These are phyloP conservation scores for Stereum hirsutum DNA, from an alignment of 1,284 basidiomycete species.

Conservation along the genomic window DNA sequence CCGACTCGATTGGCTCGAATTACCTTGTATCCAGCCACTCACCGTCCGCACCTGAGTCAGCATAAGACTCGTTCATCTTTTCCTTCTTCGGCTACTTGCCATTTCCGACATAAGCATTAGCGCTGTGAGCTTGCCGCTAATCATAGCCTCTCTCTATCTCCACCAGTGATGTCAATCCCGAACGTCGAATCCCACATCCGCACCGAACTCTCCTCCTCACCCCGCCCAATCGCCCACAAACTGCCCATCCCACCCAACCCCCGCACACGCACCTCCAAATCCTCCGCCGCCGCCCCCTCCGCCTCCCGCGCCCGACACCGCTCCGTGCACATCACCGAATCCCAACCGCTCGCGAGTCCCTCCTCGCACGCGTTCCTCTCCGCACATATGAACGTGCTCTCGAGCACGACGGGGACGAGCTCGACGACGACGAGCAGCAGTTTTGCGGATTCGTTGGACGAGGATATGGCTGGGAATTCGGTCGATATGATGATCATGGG, in stretches of 20 bases:
- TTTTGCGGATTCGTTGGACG: slow-evolving; percentile 16
- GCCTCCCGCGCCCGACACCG: slow-evolving; percentile 11
- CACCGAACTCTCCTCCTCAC: slow-evolving; percentile 53
- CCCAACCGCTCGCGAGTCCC: slow-evolving; percentile 54
- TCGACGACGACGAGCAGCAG: slow-evolving; percentile 9
- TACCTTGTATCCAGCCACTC: no score
- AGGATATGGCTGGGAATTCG: slow-evolving; percentile 3
- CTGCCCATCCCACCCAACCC: slow-evolving; percentile 56
- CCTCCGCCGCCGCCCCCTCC: slow-evolving; percentile 22
- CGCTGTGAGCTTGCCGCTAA: slow-evolving; percentile 2
- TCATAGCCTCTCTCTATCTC: neutral
- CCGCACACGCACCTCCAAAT: slow-evolving; percentile 55
- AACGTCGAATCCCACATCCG: slow-evolving; percentile 66
- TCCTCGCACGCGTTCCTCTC: slow-evolving; percentile 23
- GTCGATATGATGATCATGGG: no score
- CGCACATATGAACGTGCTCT: no score
- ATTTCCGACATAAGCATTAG: slow-evolving; percentile 2
- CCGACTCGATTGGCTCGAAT: no score
- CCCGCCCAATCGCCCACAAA: slow-evolving; percentile 58
- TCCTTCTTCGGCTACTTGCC: neutral
- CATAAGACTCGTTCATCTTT: slow-evolving; percentile 10
- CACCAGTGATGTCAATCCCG: slow-evolving; percentile 65
- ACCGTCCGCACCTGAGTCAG: no score
- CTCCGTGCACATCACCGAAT: slow-evolving; percentile 71
- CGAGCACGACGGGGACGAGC: slow-evolving; percentile 6